phyloP scores from a whole-genome alignment of 331 rosid species.

The Arachis monticola region DNA sequence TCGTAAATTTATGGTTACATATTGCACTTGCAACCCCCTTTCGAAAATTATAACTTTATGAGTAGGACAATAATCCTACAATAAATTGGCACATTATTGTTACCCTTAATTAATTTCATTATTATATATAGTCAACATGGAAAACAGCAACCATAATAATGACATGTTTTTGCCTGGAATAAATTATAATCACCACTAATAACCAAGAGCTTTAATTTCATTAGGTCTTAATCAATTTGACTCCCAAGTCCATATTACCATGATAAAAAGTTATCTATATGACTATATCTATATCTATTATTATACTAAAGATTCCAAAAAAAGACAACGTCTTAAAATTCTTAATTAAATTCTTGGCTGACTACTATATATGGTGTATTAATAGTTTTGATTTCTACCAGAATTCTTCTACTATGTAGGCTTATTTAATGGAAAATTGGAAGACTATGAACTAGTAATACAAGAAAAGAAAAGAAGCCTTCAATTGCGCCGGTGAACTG shows the following conservation, averaged over 20 bases:
- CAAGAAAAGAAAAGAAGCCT: slow-evolving; percentile 4
- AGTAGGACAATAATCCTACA: neutral
- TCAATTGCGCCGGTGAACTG: slow-evolving; percentile 46
- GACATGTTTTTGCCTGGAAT: slow-evolving; percentile 6
- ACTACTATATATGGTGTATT: neutral
- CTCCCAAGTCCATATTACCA: neutral
- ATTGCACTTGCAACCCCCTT: neutral
- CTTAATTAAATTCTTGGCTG: neutral
- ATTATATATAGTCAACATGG: slow-evolving; percentile 1
- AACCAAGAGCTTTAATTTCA: slow-evolving; percentile 16
- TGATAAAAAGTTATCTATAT: neutral
- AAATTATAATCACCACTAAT: slow-evolving; percentile 3
- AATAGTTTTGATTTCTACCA: too few species aligned
- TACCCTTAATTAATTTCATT: neutral
- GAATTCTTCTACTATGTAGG: neutral
- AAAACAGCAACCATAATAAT: slow-evolving; percentile 5
- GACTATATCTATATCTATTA: neutral
- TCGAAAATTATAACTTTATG: neutral
- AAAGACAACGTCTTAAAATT: neutral
- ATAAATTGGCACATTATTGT: neutral
- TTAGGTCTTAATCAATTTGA: slow-evolving; percentile 22
- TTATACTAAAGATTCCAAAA: neutral
- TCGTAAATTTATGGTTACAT: neutral
- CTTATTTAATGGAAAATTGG: slow-evolving; percentile 37
- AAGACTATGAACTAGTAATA: too few species aligned